phyloP scores from a whole-genome alignment of 1,139 yeast genomes.

The Saccharomyces hybrid region DNA sequence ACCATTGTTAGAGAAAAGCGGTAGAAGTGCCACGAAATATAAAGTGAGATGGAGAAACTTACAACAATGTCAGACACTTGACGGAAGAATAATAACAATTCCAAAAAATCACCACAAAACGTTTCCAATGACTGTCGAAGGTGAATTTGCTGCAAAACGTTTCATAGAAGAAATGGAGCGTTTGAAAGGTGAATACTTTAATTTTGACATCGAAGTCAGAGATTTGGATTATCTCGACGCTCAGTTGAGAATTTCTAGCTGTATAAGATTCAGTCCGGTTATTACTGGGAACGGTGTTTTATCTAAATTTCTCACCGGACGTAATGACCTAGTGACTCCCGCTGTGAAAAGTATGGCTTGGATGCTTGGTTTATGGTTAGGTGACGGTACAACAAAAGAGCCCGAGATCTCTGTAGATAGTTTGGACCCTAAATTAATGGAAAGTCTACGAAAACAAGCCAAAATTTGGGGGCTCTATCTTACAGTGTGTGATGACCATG shows the following conservation, averaged over 20 bases:
- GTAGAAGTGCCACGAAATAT: slow-evolving; percentile 9
- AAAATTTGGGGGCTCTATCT: slow-evolving; percentile 23
- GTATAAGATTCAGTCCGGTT: slow-evolving; percentile 34
- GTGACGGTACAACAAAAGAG: slow-evolving; percentile 24
- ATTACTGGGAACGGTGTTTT: slow-evolving; percentile 28
- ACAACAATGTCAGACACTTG: slow-evolving; percentile 16
- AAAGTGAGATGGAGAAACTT: slow-evolving; percentile 18
- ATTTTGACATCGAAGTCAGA: slow-evolving; percentile 35
- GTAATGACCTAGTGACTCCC: slow-evolving; percentile 16
- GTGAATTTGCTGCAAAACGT: slow-evolving; percentile 12
- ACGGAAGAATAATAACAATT: slow-evolving; percentile 17
- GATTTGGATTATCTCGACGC: slow-evolving; percentile 28
- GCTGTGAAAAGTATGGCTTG: slow-evolving; percentile 31
- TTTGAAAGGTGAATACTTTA: slow-evolving; percentile 20
- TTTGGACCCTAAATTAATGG: slow-evolving; percentile 17
- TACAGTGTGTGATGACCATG: slow-evolving; percentile 15
- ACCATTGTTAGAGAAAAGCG: slow-evolving; percentile 19
- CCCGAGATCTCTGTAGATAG: slow-evolving; percentile 30
- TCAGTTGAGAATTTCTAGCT: slow-evolving; percentile 28
- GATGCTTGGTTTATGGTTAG: slow-evolving; percentile 29
- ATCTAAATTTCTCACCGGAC: slow-evolving; percentile 21
- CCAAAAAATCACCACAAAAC: slow-evolving; percentile 23
- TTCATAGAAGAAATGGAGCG: slow-evolving; percentile 13
- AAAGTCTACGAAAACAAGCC: slow-evolving; percentile 20
- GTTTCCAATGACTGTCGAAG: slow-evolving; percentile 21